Conservation (phyloP, 2,329 filamentous ascomycete genomes). For the Aspergillus spinulosporus region DNA sequence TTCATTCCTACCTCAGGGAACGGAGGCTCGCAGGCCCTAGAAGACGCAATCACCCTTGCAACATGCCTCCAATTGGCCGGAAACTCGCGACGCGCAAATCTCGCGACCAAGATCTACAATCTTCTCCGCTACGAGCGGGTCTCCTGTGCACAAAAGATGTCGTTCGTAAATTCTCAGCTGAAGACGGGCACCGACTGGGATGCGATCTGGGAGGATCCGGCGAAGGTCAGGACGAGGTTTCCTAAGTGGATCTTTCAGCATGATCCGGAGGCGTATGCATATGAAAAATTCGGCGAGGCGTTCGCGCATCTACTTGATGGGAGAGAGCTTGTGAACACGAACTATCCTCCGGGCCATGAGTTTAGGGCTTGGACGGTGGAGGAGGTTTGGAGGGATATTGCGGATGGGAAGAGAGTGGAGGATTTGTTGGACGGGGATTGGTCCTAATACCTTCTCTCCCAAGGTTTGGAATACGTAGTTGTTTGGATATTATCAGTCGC, state of each 20-base stretch:
- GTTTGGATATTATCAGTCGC: too few species aligned
- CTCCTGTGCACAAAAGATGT: conserved; percentile 51
- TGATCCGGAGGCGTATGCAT: conserved; percentile 18
- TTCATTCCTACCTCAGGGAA: conserved; percentile 14
- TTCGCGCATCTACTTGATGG: conserved; percentile 28
- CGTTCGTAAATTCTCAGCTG: conserved; percentile 44
- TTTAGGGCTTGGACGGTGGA: conserved; percentile 47
- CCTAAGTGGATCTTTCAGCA: conserved; percentile 15
- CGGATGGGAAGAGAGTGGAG: conserved; percentile 28
- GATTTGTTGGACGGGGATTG: conserved; percentile 19
- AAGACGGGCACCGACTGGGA: conserved; percentile 14
- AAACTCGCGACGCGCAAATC: conserved; percentile 38
- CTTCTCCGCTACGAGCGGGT: conserved; percentile 46
- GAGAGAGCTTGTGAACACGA: conserved; percentile 46
- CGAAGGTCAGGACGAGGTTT: conserved; percentile 5
- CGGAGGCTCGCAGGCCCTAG: conserved; percentile 12
- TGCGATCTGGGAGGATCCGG: conserved; percentile 10
- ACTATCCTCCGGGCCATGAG: conserved; percentile 46
- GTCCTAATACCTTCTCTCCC: background rate
- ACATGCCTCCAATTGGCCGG: conserved; percentile 47
- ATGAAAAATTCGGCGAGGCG: conserved; percentile 15
- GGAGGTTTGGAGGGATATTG: conserved; percentile 43
- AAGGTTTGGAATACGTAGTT: too few species aligned
- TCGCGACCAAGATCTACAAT: conserved; percentile 20
- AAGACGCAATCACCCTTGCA: conserved; percentile 16